phyloP scores from a whole-genome alignment of 805 yeast genomes.

The Kazachstania taianensis region DNA sequence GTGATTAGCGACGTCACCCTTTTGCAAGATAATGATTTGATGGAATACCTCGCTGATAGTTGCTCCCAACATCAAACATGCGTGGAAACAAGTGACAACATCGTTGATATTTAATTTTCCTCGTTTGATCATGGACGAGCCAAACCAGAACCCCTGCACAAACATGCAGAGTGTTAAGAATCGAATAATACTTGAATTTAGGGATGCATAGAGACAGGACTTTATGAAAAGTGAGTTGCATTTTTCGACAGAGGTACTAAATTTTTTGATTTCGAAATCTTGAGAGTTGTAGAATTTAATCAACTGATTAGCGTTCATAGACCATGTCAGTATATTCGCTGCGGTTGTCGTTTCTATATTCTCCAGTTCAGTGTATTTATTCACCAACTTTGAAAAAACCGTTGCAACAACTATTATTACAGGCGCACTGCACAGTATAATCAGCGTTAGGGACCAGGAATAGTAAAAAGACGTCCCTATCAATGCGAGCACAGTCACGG shows the following conservation, averaged over 20 bases:
- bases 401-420: constrained; percentile 42
- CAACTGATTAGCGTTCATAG: constrained; percentile 46
- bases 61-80: constrained; percentile 66
- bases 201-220: constrained; percentile 37
- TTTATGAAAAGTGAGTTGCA: constrained; percentile 35
- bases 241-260: constrained; percentile 25
- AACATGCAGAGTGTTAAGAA: constrained; percentile 60
- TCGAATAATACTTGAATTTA: constrained; percentile 48
- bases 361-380: constrained; percentile 41
- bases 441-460: constrained; percentile 78
- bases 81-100: constrained; percentile 73
- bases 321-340: constrained; percentile 61
- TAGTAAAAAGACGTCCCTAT: constrained; percentile 58
- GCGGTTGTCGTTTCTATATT: constrained; percentile 47
- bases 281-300: constrained; percentile 56
- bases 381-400: constrained; percentile 42
- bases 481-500: constrained; percentile 44
- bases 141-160: constrained; percentile 91
- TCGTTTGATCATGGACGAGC: constrained; percentile 50
- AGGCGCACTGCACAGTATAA: constrained; percentile 70
- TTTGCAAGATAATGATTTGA: constrained; percentile 52
- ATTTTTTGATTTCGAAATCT: constrained; percentile 37
- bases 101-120: constrained; percentile 46
- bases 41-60: constrained; percentile 45
- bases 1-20: constrained; percentile 59